These are phyloP conservation scores for Cladosporium velox DNA, from an alignment of 2,329 filamentous ascomycete genomes.

Conservation along the genomic window DNA sequence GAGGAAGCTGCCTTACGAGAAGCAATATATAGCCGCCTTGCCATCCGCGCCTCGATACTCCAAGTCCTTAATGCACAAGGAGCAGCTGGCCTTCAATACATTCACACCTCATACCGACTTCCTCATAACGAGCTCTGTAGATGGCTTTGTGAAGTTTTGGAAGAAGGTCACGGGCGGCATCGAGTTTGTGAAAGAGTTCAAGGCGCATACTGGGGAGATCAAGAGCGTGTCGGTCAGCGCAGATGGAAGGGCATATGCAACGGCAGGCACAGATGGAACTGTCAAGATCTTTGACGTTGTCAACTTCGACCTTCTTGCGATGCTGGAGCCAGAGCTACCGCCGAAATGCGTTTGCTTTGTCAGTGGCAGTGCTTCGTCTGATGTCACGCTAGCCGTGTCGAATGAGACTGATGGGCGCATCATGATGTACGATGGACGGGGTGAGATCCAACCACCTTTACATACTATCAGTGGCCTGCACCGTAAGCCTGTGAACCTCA, in stretches of 20 bases:
- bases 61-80: slow-evolving; percentile 97
- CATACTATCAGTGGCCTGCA: slow-evolving; percentile 81
- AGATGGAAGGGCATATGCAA: slow-evolving; percentile 92
- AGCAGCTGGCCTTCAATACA: slow-evolving; percentile 83
- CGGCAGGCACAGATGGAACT: slow-evolving; percentile 74
- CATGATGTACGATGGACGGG: slow-evolving; percentile 84
- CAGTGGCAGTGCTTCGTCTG: slow-evolving; percentile 80
- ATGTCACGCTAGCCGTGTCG: slow-evolving; percentile 82
- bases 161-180: slow-evolving; percentile 85
- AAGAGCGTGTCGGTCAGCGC: slow-evolving; percentile 79
- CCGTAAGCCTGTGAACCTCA: slow-evolving; percentile 74
- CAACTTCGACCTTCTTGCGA: slow-evolving; percentile 70
- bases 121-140: slow-evolving; percentile 86
- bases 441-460: slow-evolving; percentile 73
- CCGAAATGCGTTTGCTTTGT: slow-evolving; percentile 90
- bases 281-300: slow-evolving; percentile 78
- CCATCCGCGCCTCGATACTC: slow-evolving; percentile 82
- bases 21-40: slow-evolving; percentile 87
- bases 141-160: slow-evolving; percentile 99
- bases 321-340: slow-evolving; percentile 73
- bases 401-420: slow-evolving; percentile 72
- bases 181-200: slow-evolving; percentile 98
- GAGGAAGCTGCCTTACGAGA: slow-evolving; percentile 87
- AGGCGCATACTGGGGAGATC: slow-evolving; percentile 84
- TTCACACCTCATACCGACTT: slow-evolving; percentile 93